Evolutionary conservation across 345 rosid genomes (phyloP).

Genomic region (Boechera divaricarpa): DNA sequence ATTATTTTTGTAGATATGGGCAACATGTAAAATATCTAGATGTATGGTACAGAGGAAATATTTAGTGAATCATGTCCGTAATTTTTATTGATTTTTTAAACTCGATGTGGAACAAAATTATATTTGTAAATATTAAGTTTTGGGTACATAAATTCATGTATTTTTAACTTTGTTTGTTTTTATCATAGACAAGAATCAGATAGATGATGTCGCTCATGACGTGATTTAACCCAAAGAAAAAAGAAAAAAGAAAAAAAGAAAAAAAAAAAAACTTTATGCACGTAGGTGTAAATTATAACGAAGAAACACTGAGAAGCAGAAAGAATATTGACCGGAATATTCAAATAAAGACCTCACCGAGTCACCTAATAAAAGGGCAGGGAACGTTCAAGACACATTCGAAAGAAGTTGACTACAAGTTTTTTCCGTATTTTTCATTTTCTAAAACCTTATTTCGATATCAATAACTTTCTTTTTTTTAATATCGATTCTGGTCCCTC

Average conservation of each 20-base stretch:
- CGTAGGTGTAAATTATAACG: background rate
- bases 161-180: background rate
- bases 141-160: background rate
- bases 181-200: background rate
- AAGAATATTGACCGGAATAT: background rate
- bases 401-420: background rate
- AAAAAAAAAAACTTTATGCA: background rate
- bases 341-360: background rate
- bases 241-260: background rate
- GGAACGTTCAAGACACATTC: background rate
- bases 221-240: background rate
- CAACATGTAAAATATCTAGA: too few species aligned
- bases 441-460: background rate
- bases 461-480: background rate
- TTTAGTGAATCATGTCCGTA: too few species aligned
- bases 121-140: too few species aligned
- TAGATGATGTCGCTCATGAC: background rate
- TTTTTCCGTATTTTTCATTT: background rate
- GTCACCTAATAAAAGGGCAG: background rate
- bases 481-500: slow-evolving; percentile 14
- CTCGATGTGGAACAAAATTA: too few species aligned
- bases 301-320: background rate
- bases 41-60: too few species aligned
- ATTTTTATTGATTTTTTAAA: too few species aligned
- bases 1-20: too few species aligned